A percentile compares a stretch with the other conserved stretches of the same genome.
These are phyloP conservation scores for Penicillium cinerascens DNA, from an alignment of 495 filamentous ascomycete species.

Conservation along the genomic window DNA sequence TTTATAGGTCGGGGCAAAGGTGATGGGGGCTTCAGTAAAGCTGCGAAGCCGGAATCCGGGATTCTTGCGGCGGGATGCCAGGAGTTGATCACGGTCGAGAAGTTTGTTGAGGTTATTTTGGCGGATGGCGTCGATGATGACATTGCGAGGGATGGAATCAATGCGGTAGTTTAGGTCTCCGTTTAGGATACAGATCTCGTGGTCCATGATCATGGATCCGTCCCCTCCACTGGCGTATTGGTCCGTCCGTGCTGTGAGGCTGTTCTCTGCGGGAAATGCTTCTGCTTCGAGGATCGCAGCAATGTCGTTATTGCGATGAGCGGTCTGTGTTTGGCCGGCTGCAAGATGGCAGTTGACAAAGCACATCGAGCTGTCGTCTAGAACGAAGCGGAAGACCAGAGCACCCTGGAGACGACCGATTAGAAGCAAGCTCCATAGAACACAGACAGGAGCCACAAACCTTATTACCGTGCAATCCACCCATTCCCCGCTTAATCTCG, in stretches of 20 bases:
- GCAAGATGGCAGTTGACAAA: constrained; percentile 98
- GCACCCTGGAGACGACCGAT: constrained; percentile 56
- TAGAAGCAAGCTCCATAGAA: constrained; percentile 6
- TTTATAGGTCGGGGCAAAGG: constrained; percentile 95
- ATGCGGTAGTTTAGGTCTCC: constrained; percentile 98
- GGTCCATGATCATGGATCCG: constrained; percentile 92
- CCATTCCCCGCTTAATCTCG: constrained; percentile 93
- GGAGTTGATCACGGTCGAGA: constrained; percentile 90
- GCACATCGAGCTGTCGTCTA: constrained; percentile 91
- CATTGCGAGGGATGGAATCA: constrained; percentile 90
- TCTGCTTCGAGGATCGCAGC: constrained; percentile 81
- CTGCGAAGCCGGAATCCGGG: constrained; percentile 82
- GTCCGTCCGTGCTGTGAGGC: constrained; percentile 58
- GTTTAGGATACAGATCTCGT: constrained; percentile 93
- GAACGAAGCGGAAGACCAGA: constrained; percentile 80
- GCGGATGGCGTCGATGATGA: constrained; percentile 78
- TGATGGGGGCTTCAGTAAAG: constrained; percentile 82
- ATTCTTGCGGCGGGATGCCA: constrained; percentile 80
- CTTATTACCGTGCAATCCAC: constrained; percentile 92
- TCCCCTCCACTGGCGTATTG: constrained; percentile 88
- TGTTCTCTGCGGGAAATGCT: constrained; percentile 64
- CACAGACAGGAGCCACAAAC: constrained; percentile 30
- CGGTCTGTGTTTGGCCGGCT: constrained; percentile 85
- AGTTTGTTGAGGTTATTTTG: constrained; percentile 79
- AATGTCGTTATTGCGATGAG: constrained; percentile 88